Base-by-base conservation (phyloP, 2,329 filamentous ascomycete genomes). In the Fusarium sublunatum region DNA sequence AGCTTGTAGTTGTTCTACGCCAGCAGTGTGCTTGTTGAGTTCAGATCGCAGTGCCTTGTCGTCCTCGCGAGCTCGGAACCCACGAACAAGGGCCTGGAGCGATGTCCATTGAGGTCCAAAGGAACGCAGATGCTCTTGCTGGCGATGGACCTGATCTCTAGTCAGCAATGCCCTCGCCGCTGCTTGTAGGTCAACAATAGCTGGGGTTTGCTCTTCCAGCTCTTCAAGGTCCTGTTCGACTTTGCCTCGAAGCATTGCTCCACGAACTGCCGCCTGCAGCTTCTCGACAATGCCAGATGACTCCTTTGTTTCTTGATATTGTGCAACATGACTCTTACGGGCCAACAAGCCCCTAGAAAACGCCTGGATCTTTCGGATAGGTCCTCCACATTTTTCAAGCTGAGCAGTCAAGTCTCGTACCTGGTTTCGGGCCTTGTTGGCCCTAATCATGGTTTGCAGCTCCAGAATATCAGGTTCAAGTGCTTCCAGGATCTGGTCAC, bases 371-470 rank as follows among this genome's bases (percentile, higher is more conserved):
- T 86, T 82, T 39, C 84, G 82, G 53, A 93, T 83, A 45, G 88
- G 86, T 50, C 86, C 86, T 64, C 83, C 84, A 48, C 84, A 88
- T 58, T 82, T 80, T 64, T 83, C 81, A 70, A 93, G 83, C 70
- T 89, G 83, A 72, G 82, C 82, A 74, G 75, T 81, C 65, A 81
- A 77, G 64, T 84, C 78, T 71, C 79, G 80, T 76, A 88, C 80
- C 78, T 88, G 79, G 64, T 83, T 76, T 61, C 87, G 85, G 62
- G 82, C 83, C 72, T 88, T 91, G 57, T 84, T 84, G 22, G 89
- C 91, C 70, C 91, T 83, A 72, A 92, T 85, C 42, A 96, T 81
- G 74, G 88, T 96, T 76, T 99, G 95, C 11, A 99, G 80, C 70
- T 88, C 87, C 58, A 95, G 77, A 41, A 98, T 84, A 59, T 92